phyloP scores from a whole-genome alignment of 176 grass and related monocot species.

The Poa annua region DNA sequence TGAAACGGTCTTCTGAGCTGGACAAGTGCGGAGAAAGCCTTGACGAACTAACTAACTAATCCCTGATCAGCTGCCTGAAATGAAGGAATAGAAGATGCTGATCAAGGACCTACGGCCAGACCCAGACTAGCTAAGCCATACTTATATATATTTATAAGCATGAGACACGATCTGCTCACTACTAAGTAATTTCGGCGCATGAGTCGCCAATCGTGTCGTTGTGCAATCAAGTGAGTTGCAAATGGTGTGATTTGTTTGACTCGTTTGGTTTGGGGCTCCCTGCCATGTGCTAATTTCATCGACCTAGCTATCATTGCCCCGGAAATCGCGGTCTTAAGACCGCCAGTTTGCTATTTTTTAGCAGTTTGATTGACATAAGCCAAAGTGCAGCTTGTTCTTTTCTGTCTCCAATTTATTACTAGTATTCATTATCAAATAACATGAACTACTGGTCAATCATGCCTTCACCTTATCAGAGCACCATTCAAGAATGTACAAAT shows the following conservation, averaged over 20 bases:
- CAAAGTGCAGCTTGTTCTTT: neutral
- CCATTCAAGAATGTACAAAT: too few species aligned
- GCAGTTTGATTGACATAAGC: neutral
- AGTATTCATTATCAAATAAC: neutral
- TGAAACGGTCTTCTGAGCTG: conserved; percentile 20
- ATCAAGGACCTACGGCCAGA: conserved; percentile 14
- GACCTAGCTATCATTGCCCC: conserved; percentile 36
- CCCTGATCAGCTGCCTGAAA: neutral
- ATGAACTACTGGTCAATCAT: neutral
- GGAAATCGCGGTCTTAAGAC: conserved; percentile 41
- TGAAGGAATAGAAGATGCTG: neutral
- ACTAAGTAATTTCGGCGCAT: too few species aligned
- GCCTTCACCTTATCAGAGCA: neutral
- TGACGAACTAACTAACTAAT: neutral
- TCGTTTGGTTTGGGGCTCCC: neutral
- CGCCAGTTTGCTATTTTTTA: neutral
- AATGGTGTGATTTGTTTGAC: neutral
- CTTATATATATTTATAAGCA: too few species aligned
- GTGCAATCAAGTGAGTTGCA: neutral
- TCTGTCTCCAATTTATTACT: neutral
- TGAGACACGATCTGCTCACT: too few species aligned
- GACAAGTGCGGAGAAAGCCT: neutral
- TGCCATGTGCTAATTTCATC: conserved; percentile 22
- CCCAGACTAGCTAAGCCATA: neutral
- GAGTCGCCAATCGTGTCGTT: too few species aligned